Base-by-base conservation (phyloP, 768 basidiomycete species). In the Trametes cinnabarina region DNA sequence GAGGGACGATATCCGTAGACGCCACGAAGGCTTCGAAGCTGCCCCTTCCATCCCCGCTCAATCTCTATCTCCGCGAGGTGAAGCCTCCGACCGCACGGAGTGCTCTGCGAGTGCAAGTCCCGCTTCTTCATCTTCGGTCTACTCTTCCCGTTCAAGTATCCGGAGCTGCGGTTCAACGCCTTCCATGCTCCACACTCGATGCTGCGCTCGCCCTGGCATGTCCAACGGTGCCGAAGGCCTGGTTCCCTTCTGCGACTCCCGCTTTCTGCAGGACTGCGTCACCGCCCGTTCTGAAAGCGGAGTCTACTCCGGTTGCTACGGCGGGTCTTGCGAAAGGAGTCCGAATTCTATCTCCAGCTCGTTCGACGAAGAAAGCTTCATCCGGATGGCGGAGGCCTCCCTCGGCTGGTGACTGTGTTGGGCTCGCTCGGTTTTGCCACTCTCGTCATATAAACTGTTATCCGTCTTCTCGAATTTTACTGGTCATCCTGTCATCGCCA, bases 301-400 rank as follows among this genome's bases (percentile, higher is more conserved):
- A 11, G n/a, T 46, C 25, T 19, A 28, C 2, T 26, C 37, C 12
- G 46, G 48, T 6, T 17, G 37, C 37, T 8, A 20, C 20, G 17
- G 15, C 19, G 43, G 19, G 8, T 23, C 15, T n/a, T 42, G 34
- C 20, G 43, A 22, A 2, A 20, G 23, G 25, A 26, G 44, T 14
- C 22, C 26, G 37, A 7, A 6, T 2, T 58, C 59, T 5, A 35
- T n/a, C n/a, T n/a, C 51, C 14, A 61, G 51, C 25, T 63, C 64
- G 2, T 55, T 65, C 43, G 52, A 64, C 53, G 66, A 67, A 41
- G 62, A 60, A 12, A 65, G 64, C 51, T 65, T 67, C 47, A 34
- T 63, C 35, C 64, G 63, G 22, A 64, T 67, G 53, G 64, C 66
- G 6, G 55, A 60, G 41, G n/a, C 15, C 8, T 39, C 46, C 14